Conservation (phyloP, 2,329 filamentous ascomycete genomes). For the Exophiala aquamarina region DNA sequence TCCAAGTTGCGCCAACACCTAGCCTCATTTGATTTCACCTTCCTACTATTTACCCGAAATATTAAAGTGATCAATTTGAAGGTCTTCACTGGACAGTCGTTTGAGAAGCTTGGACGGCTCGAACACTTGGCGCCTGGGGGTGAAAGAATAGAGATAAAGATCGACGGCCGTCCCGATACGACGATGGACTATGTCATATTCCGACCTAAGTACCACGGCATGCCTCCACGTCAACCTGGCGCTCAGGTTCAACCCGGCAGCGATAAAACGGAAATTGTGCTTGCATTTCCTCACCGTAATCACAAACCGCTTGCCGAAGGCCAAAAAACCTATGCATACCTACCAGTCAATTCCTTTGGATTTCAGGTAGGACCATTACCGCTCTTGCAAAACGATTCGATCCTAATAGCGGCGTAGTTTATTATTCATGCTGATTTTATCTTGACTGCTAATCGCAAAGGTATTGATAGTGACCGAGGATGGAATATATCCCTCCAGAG, state of each 20-base stretch:
- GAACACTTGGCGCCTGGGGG: not conserved
- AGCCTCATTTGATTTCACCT: slow-evolving; percentile 21
- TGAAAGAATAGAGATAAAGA: slow-evolving; percentile 8
- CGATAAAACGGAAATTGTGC: slow-evolving; percentile 9
- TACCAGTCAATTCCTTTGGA: slow-evolving; percentile 2
- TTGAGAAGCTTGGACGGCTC: slow-evolving; percentile 11
- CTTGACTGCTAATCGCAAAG: not conserved
- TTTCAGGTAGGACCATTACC: not conserved
- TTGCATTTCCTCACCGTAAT: slow-evolving; percentile 7
- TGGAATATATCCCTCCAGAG: not conserved
- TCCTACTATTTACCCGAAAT: slow-evolving; percentile 26
- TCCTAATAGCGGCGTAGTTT: not conserved
- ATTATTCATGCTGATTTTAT: slow-evolving; percentile 1
- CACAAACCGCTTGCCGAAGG: slow-evolving; percentile 1
- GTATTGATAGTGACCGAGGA: not conserved
- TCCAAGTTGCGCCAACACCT: slow-evolving; percentile 3
- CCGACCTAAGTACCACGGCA: not conserved
- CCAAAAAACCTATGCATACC: slow-evolving; percentile 5
- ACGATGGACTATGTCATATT: slow-evolving; percentile 9
- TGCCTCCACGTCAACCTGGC: slow-evolving; percentile 6
- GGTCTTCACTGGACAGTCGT: slow-evolving; percentile 12
- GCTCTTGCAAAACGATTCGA: not conserved
- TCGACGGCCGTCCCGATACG: slow-evolving; percentile 2
- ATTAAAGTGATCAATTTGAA: slow-evolving; percentile 22
- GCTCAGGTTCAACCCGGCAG: slow-evolving; percentile 1